Conservation (phyloP, 192 early-diverging fungal genomes). For the Spinellus fusiger region DNA sequence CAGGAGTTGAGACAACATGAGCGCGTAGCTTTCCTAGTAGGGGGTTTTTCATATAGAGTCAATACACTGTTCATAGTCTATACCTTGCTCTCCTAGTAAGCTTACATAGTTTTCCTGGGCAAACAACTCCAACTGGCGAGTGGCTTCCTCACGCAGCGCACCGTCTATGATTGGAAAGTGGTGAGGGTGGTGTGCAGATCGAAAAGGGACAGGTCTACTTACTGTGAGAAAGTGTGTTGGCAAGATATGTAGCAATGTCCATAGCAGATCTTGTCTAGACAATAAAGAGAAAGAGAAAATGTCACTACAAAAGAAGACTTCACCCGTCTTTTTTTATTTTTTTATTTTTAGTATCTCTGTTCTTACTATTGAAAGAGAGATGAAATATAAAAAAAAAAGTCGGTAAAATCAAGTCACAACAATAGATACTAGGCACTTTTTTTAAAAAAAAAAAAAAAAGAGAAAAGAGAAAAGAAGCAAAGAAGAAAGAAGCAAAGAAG, state of each 20-base stretch:
- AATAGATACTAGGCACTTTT: neutral
- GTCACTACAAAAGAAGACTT: too few relatives aligned
- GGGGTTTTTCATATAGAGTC: slow-evolving; percentile 3
- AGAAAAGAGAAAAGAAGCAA: neutral
- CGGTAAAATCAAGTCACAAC: neutral
- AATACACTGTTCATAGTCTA: neutral
- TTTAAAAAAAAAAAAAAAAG: neutral
- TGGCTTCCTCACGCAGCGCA: slow-evolving; percentile 76
- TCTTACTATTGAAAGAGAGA: neutral
- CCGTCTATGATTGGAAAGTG: too few relatives aligned
- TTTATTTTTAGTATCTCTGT: neutral
- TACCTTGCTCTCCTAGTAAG: slow-evolving; percentile 12
- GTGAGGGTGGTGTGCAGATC: too few relatives aligned
- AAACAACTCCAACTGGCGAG: slow-evolving; percentile 64
- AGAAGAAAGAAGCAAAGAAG: neutral
- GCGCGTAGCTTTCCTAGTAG: slow-evolving; percentile 56
- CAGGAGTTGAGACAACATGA: slow-evolving; percentile 77
- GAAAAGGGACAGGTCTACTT: too few relatives aligned
- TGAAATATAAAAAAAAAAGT: neutral
- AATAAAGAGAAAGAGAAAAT: neutral
- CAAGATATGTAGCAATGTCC: slow-evolving; percentile 71
- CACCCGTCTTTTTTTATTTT: neutral
- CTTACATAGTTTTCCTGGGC: slow-evolving; percentile 82
- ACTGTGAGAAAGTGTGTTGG: slow-evolving; percentile 73
- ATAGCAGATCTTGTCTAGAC: slow-evolving; percentile 20